Evolutionary conservation across 2,329 filamentous ascomycete genomes (phyloP), one percentile per base, ranked within the genome.

Genomic region (Aspergillus neoniger): DNA sequence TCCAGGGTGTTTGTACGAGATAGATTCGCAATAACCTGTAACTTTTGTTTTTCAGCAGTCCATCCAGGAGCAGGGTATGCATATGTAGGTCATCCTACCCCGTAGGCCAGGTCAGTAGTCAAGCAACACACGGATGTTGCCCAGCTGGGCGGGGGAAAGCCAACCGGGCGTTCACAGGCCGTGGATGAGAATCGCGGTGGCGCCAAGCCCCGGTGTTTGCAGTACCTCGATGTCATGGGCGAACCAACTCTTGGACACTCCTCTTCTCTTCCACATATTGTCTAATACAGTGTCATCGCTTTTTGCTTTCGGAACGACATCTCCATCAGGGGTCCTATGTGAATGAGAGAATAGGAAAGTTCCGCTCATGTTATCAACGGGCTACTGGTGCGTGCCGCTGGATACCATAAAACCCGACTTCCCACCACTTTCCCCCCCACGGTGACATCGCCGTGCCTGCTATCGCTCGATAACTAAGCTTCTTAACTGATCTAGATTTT

Each of bases 1-100:
- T 62, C 15, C 59, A 50, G 52, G 60, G 63, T 65, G 67, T 58
- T 57, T 69, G 67, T 69, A 69, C 62, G 63, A 64, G 67, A 67
- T 68, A 68, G 66, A 67, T 58, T 58, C 44, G 59, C 38, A 30
- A 30, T 39, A 64, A 62, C 44, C 61, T 57, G 50, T 60, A 58
- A 62, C 43, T 41, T 36, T 43, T 51, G 32, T 52, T 10, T 36
- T 14, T 43, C 48, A 28, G 25, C 23, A 25, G 30, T n/a, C 4
- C n/a, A 32, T 36, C 17, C 30, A 15, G 30, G 19, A 38, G 30
- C 12, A 23, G 6, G 19, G 25, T 28, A 28, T 38, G 15, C 14
- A 9, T 38, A 14, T 7, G 14, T 54, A 21, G 30, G n/a, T 36
- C 23, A 53, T 10, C 21, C 6, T 15, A 19, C 10, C 17, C 10